phyloP scores from a whole-genome alignment of 306 rosid species.

The Prosopis cineraria region DNA sequence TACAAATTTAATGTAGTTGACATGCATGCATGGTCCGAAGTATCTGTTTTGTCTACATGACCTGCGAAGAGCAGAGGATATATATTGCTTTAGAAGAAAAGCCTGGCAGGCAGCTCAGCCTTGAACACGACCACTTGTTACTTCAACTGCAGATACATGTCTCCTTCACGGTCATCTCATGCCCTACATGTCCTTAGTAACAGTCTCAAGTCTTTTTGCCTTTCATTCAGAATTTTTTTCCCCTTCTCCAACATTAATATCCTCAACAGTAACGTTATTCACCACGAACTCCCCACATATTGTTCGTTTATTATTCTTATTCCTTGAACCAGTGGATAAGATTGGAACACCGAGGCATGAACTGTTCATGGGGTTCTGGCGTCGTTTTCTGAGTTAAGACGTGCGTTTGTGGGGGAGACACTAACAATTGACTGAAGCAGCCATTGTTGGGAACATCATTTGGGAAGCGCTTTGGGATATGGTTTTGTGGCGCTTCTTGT shows the following conservation, averaged over 20 bases:
- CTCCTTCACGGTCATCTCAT: constrained; percentile 21
- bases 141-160: constrained; percentile 32
- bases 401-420: constrained; percentile 24
- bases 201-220: background rate
- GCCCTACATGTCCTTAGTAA: constrained; percentile 30
- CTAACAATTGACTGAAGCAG: constrained; percentile 11
- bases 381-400: constrained; percentile 11
- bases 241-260: constrained; percentile 15
- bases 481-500: constrained; percentile 19
- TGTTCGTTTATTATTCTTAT: background rate
- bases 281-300: background rate
- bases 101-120: constrained; percentile 11
- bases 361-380: background rate
- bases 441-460: constrained; percentile 22
- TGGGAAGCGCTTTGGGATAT: background rate
- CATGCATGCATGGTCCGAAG: background rate
- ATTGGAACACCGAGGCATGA: constrained; percentile 33
- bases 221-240: background rate
- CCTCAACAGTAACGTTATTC: constrained; percentile 25
- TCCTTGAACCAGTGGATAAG: constrained; percentile 26
- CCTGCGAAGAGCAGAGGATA: constrained; percentile 25
- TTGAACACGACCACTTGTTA: constrained; percentile 29
- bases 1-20: background rate
- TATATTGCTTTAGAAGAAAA: constrained; percentile 33
- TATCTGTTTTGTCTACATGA: constrained; percentile 2